A percentile compares a stretch with the other conserved stretches of the same genome.
Evolutionary conservation across 2,329 filamentous ascomycete genomes (phyloP).

Genomic region (Colletotrichum gloeosporioides): DNA sequence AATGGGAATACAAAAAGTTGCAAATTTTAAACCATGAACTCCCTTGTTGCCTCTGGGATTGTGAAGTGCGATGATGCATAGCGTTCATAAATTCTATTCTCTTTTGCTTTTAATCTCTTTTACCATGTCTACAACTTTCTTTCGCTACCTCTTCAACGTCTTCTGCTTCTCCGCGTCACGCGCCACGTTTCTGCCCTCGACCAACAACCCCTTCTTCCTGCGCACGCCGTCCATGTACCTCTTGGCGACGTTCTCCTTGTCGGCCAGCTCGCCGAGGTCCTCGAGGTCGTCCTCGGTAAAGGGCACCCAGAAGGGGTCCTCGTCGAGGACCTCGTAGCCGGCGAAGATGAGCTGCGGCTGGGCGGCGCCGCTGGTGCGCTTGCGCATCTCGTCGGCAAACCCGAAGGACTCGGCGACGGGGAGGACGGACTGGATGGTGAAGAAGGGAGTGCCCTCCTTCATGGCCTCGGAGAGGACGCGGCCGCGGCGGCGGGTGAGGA

Average conservation of each 20-base stretch:
- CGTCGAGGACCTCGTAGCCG: conserved; percentile 90
- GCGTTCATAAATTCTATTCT: neutral
- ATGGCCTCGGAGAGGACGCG: conserved; percentile 89
- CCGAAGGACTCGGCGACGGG: conserved; percentile 96
- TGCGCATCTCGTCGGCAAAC: conserved; percentile 95
- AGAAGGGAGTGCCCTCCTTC: conserved; percentile 95
- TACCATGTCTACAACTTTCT: neutral
- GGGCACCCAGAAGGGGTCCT: conserved; percentile 98
- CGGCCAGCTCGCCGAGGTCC: conserved; percentile 91
- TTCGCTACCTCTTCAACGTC: conserved; percentile 63
- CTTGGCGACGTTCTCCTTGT: conserved; percentile 95
- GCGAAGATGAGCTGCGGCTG: conserved; percentile 93
- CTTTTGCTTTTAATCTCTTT: neutral
- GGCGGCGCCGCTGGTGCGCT: conserved; percentile 88
- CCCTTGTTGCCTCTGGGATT: neutral
- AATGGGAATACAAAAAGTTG: neutral
- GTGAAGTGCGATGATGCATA: neutral
- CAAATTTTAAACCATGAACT: neutral
- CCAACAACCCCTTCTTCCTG: conserved; percentile 83
- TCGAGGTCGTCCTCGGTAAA: conserved; percentile 96
- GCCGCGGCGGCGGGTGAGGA: conserved; percentile 93
- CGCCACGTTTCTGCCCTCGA: conserved; percentile 78
- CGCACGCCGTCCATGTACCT: conserved; percentile 92
- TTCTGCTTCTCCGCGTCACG: conserved; percentile 93
- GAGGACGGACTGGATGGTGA: conserved; percentile 86